Evolutionary conservation across 805 yeast genomes (phyloP).

Genomic region (Candida jianshihensis): DNA sequence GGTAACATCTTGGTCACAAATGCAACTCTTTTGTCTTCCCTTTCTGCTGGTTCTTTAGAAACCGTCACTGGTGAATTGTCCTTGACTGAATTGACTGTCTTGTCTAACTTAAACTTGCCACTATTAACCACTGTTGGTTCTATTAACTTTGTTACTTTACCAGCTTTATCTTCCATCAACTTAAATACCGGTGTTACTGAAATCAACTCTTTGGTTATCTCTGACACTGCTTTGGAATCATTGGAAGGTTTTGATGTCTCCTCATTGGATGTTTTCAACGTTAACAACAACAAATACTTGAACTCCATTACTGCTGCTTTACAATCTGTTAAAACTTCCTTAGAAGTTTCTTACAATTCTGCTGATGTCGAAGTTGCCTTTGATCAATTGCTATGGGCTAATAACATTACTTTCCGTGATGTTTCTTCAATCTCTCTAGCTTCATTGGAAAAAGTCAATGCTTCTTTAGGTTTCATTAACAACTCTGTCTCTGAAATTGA

Average conservation of each 20-base stretch:
- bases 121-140: slow-evolving; percentile 75
- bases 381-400: slow-evolving; percentile 73
- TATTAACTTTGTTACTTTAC: slow-evolving; percentile 75
- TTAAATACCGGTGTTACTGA: slow-evolving; percentile 65
- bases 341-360: slow-evolving; percentile 83
- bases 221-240: slow-evolving; percentile 66
- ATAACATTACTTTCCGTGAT: slow-evolving; percentile 80
- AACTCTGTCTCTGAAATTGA: slow-evolving; percentile 55
- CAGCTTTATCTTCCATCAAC: slow-evolving; percentile 67
- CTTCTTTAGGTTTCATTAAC: slow-evolving; percentile 75
- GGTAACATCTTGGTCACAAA: slow-evolving; percentile 69
- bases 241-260: slow-evolving; percentile 58
- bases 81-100: slow-evolving; percentile 56
- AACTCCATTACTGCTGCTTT: slow-evolving; percentile 65
- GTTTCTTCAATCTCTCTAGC: slow-evolving; percentile 67
- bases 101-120: slow-evolving; percentile 68
- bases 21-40: slow-evolving; percentile 52
- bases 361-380: slow-evolving; percentile 63
- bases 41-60: slow-evolving; percentile 75
- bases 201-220: slow-evolving; percentile 61
- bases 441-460: slow-evolving; percentile 64
- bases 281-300: slow-evolving; percentile 87
- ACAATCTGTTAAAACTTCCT: slow-evolving; percentile 62
- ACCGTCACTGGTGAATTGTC: slow-evolving; percentile 66
- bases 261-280: slow-evolving; percentile 49